phyloP scores from a whole-genome alignment of 1,284 basidiomycete species.

The Pterulicium gracile region DNA sequence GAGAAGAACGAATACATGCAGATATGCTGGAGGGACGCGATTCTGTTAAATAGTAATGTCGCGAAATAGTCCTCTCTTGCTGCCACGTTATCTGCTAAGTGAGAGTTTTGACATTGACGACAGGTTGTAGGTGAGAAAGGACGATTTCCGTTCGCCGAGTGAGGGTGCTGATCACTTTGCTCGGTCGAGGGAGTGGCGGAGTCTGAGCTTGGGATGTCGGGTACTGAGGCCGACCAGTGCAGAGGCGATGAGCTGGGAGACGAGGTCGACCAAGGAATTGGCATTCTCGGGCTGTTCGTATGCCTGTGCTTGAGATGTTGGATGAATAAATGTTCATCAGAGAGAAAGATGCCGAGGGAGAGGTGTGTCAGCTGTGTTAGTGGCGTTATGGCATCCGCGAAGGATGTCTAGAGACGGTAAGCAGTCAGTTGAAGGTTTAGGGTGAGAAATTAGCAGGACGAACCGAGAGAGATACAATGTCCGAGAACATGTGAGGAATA shows the following conservation, averaged over 20 bases:
- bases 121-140: not conserved
- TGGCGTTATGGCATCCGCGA: not conserved
- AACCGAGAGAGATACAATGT: conserved; percentile 24
- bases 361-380: conserved; percentile 24
- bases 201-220: not conserved
- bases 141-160: not conserved
- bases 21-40: not conserved
- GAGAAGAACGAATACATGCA: not conserved
- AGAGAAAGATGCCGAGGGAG: conserved; percentile 35
- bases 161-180: too few relatives aligned
- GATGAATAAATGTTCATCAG: conserved; percentile 26
- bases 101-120: not conserved
- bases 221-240: not conserved
- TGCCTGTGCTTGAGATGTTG: conserved; percentile 21
- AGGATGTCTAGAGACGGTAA: not conserved
- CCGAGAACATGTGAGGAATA: conserved; percentile 24
- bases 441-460: conserved; percentile 10
- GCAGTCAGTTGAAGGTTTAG: not conserved
- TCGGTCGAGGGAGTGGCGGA: not conserved
- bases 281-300: not conserved
- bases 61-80: not conserved
- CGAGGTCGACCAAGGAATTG: not conserved
- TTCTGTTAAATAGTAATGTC: not conserved
- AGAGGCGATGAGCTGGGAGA: not conserved
- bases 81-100: not conserved